These are phyloP conservation scores for Pugionium dolabratum DNA, from an alignment of 345 rosid genomes.

Conservation along the genomic window DNA sequence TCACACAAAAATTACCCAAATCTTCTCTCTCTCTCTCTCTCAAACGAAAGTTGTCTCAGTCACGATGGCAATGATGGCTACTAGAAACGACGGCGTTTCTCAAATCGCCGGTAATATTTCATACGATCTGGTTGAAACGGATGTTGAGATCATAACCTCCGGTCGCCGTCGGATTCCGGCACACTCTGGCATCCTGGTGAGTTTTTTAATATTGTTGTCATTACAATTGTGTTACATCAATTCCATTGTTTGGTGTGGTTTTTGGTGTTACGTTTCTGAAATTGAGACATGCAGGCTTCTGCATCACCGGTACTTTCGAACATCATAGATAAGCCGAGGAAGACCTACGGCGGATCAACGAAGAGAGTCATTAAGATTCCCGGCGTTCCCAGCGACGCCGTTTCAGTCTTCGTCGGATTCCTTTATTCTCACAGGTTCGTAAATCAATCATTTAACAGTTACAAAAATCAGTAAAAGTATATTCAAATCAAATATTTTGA, in stretches of 20 bases:
- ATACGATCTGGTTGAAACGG: constrained; percentile 48
- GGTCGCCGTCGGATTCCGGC: constrained; percentile 69
- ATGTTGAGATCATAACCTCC: constrained; percentile 68
- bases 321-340: constrained; percentile 50
- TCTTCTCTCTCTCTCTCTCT: constrained; percentile 12
- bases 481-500: background rate
- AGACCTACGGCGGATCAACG: constrained; percentile 49
- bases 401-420: constrained; percentile 60
- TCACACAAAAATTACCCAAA: background rate
- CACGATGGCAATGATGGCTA: constrained; percentile 32
- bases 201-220: background rate
- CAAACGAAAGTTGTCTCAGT: background rate
- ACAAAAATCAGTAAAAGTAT: background rate
- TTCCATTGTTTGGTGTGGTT: background rate
- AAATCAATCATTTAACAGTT: no score
- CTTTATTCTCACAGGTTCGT: constrained; percentile 69
- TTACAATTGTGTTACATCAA: background rate
- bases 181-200: constrained; percentile 67
- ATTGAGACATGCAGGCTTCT: constrained; percentile 47
- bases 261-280: background rate
- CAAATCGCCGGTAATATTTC: constrained; percentile 20
- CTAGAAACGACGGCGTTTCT: background rate
- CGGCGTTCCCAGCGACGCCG: constrained; percentile 87
- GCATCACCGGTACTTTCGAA: constrained; percentile 69
- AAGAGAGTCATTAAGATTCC: constrained; percentile 61